Evolutionary conservation across 805 yeast species (phyloP), one percentile per base, ranked within the genome.

Genomic region (Kuraishia piskuri): DNA sequence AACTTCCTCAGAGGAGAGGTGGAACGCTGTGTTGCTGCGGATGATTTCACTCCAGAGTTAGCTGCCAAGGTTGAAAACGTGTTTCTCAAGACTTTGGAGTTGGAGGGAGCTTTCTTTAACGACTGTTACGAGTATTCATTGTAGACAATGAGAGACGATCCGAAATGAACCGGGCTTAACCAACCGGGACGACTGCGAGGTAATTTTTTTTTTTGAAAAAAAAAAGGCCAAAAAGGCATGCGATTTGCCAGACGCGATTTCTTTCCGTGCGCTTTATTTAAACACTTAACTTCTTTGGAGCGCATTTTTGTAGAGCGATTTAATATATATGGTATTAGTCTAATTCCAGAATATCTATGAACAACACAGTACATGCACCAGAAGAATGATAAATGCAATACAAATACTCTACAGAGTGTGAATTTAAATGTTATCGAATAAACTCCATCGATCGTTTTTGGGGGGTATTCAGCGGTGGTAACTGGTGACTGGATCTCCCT

Each of bases 51-150:
- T 50, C 70, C 61, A 56, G 61, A 50, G 53, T 60, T 51, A 49
- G 72, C 55, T 50, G 71, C 60, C 56, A 61, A 51, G 53, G 67
- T 60, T 60, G 67, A 51, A 57, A 66, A 57, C 2, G 59, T 66
- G 14, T 76, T 76, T 55, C 62, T 57, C 19, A 62, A 64, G 48
- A 68, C 74, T 20, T 53, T 77, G 10, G 60, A 74, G 10, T 60
- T 70, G 26, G 84, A 79, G 54, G 65, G 65, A 31, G 71, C 61
- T 3, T 79, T 79, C 61, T 79, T 79, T 57, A 75, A 77, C 3
- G 70, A 68, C 7, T 77, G 83, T 59, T 78, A 74, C 63, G 57
- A 65, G 17, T 44, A 31, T 31, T 31, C 40, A 6, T 31, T 31
- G n/a, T 12, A 12, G n/a, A 6, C 4, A 31, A n/a, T 31, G 40